Conservation (phyloP, 2,329 filamentous ascomycete genomes). For the Thielaviopsis musarum region DNA sequence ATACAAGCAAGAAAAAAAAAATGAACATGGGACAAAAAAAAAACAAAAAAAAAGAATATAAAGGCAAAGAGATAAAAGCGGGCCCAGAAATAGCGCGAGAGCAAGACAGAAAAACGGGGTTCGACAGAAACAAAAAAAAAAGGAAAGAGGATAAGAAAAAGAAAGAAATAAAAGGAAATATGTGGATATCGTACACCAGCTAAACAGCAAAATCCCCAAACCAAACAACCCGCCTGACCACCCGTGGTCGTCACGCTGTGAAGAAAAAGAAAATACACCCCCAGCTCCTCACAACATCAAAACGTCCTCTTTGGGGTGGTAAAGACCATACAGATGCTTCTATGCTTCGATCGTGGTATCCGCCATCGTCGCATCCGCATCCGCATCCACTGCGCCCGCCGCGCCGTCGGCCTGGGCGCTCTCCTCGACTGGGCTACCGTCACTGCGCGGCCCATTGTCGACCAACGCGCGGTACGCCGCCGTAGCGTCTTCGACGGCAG, state of each 20-base stretch:
- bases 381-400: conserved; percentile 15
- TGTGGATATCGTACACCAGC: conserved; percentile 8
- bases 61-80: too few species aligned
- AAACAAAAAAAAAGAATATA: background rate
- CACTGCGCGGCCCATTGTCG: conserved; percentile 24
- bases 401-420: conserved; percentile 18
- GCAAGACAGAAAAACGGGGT: background rate
- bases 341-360: conserved; percentile 12
- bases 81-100: background rate
- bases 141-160: background rate
- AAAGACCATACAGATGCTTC: too few species aligned
- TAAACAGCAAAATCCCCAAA: background rate
- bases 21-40: too few species aligned
- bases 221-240: background rate
- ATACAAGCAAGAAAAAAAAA: too few species aligned
- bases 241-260: background rate
- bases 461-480: conserved; percentile 41
- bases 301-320: too few species aligned
- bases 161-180: conserved; percentile 1
- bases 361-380: conserved; percentile 15
- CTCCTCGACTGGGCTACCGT: background rate
- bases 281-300: background rate
- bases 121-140: background rate
- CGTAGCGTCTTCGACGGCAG: conserved; percentile 59
- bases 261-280: background rate